Conservation (phyloP, 352 stramenopile genomes). For the Phytophthora megakarya region DNA sequence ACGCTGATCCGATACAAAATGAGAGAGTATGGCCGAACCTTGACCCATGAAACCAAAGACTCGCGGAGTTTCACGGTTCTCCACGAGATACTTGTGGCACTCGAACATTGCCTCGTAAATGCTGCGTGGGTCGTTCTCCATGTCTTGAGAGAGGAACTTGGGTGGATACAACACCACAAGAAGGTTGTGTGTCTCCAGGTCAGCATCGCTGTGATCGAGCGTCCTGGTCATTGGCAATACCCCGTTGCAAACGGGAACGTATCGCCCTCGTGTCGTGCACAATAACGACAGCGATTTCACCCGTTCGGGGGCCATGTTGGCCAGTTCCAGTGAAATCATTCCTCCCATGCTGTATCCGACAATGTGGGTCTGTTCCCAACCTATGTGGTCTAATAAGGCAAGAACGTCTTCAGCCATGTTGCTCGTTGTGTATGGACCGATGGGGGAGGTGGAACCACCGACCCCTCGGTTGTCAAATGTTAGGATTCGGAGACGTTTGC, state of each 20-base stretch:
- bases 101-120: slow-evolving; percentile 41
- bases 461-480: slow-evolving; percentile 56
- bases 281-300: slow-evolving; percentile 49
- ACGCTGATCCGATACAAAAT: slow-evolving; percentile 48
- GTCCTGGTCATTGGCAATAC: slow-evolving; percentile 38
- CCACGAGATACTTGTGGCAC: slow-evolving; percentile 41
- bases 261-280: slow-evolving; percentile 46
- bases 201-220: slow-evolving; percentile 27
- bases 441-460: slow-evolving; percentile 41
- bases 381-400: slow-evolving; percentile 46
- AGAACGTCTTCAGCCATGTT: slow-evolving; percentile 50
- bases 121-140: slow-evolving; percentile 31
- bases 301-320: slow-evolving; percentile 32
- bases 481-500: slow-evolving; percentile 35
- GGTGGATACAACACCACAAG: slow-evolving; percentile 39
- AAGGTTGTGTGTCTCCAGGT: slow-evolving; percentile 40
- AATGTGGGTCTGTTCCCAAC: slow-evolving; percentile 44
- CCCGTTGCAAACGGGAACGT: slow-evolving; percentile 36
- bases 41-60: slow-evolving; percentile 45
- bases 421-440: slow-evolving; percentile 45
- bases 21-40: slow-evolving; percentile 36
- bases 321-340: slow-evolving; percentile 56
- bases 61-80: slow-evolving; percentile 30
- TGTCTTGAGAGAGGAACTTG: slow-evolving; percentile 37
- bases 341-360: slow-evolving; percentile 55